Evolutionary conservation across 2,329 filamentous ascomycete genomes (phyloP).

Genomic region (Fonsecaea pedrosoi): DNA sequence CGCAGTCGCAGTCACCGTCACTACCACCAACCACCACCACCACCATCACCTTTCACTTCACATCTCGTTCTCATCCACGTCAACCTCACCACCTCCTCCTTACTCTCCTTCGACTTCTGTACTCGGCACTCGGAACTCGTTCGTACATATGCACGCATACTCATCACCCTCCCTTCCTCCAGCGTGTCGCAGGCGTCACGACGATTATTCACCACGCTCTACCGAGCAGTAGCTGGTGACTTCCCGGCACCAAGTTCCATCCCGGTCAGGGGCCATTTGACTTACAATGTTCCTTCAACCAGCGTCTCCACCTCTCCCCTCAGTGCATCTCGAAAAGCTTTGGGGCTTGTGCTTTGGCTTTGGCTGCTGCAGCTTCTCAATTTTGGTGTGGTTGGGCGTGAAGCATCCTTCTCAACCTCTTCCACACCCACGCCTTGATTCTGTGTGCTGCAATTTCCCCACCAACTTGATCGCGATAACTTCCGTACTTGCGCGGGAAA

Average conservation of each 20-base stretch:
- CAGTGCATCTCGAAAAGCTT: background rate
- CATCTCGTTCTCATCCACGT: background rate
- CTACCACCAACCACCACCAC: too few species aligned
- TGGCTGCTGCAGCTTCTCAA: conserved; percentile 3
- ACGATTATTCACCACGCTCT: conserved; percentile 5
- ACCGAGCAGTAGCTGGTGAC: background rate
- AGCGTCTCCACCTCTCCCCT: background rate
- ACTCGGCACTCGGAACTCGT: too few species aligned
- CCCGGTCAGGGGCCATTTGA: conserved; percentile 6
- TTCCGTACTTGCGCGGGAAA: background rate
- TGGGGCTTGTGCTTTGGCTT: background rate
- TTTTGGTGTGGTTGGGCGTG: background rate
- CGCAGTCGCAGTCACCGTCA: too few species aligned
- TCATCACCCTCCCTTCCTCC: background rate
- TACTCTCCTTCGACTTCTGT: background rate
- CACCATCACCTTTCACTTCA: background rate
- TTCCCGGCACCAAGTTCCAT: background rate
- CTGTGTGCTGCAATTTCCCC: background rate
- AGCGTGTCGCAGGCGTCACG: background rate
- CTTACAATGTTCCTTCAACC: background rate
- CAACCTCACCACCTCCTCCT: background rate
- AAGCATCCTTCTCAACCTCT: background rate
- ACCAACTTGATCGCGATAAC: background rate
- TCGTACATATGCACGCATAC: background rate
- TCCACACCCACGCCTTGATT: background rate